These are phyloP conservation scores for Neofusicoccum ribis DNA, from an alignment of 2,329 filamentous ascomycete genomes.

Conservation along the genomic window DNA sequence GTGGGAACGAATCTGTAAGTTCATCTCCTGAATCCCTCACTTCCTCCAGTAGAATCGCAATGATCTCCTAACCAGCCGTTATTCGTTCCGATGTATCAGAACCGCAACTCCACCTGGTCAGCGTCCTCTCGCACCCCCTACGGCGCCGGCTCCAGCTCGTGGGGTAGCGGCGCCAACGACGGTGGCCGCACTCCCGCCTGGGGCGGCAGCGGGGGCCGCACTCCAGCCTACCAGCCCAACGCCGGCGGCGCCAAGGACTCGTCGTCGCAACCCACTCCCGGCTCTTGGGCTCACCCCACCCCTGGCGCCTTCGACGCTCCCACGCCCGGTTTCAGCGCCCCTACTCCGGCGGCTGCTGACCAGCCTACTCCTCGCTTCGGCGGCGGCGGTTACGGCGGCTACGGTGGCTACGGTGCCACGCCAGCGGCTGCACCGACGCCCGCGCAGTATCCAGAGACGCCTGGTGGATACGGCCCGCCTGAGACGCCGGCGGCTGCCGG, in stretches of 20 bases:
- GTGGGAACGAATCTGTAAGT: constrained; percentile 47
- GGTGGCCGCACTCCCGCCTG: constrained; percentile 75
- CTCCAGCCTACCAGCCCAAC: neutral
- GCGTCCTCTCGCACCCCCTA: constrained; percentile 55
- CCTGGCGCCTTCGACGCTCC: constrained; percentile 41
- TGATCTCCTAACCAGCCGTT: constrained; percentile 4
- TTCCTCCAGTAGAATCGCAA: neutral
- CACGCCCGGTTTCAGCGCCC: constrained; percentile 41
- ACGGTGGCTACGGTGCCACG: constrained; percentile 38
- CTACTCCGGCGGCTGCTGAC: constrained; percentile 37
- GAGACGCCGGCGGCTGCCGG: constrained; percentile 56
- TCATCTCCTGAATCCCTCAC: neutral
- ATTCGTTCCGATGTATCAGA: neutral
- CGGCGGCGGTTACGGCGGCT: constrained; percentile 22
- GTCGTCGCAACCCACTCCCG: constrained; percentile 30
- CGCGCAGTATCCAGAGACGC: constrained; percentile 56
- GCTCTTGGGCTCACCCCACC: constrained; percentile 30
- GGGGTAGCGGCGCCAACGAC: constrained; percentile 57
- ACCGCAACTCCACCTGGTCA: constrained; percentile 37
- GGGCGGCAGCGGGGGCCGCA: constrained; percentile 32
- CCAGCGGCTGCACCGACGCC: constrained; percentile 60
- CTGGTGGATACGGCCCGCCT: constrained; percentile 49
- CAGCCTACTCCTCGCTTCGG: constrained; percentile 27
- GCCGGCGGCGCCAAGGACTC: constrained; percentile 26
- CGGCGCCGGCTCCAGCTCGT: constrained; percentile 62